phyloP scores from a whole-genome alignment of 371 early-diverging fungal species.

The Mucor velutinosus region DNA sequence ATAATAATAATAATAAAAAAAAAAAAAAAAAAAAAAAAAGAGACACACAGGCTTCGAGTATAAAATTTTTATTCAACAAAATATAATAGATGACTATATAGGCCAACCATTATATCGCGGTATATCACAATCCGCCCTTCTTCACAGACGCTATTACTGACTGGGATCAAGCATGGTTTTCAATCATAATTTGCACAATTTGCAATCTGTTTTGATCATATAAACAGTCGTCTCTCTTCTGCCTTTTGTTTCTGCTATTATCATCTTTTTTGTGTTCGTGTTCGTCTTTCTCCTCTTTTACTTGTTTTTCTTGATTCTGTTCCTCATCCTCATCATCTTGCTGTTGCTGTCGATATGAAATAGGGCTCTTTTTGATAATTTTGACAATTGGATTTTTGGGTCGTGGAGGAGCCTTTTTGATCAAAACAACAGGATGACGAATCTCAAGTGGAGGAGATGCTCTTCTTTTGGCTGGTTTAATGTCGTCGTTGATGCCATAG shows the following conservation, averaged over 20 bases:
- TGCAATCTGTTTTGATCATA: background rate
- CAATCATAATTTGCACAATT: background rate
- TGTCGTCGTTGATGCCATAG: background rate
- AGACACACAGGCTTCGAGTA: too few relatives aligned
- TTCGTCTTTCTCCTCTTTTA: background rate
- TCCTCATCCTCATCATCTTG: background rate
- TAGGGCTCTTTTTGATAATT: background rate
- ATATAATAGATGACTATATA: constrained; percentile 5
- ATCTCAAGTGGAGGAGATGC: background rate
- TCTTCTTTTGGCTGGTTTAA: background rate
- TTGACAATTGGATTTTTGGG: background rate
- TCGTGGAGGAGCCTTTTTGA: background rate
- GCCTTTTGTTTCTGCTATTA: background rate
- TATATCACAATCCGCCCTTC: constrained; percentile 13
- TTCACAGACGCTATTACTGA: constrained; percentile 7
- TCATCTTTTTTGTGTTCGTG: background rate
- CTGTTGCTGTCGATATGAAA: background rate
- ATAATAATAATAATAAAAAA: too few relatives aligned
- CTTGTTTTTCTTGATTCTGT: background rate
- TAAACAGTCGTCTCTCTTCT: background rate
- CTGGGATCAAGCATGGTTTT: background rate
- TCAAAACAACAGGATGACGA: background rate
- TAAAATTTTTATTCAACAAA: too few relatives aligned
- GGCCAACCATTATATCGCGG: constrained; percentile 10
- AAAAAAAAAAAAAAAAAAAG: too few relatives aligned